Evolutionary conservation across 495 filamentous ascomycete genomes (phyloP).

Genomic region (Daldinia childiae): DNA sequence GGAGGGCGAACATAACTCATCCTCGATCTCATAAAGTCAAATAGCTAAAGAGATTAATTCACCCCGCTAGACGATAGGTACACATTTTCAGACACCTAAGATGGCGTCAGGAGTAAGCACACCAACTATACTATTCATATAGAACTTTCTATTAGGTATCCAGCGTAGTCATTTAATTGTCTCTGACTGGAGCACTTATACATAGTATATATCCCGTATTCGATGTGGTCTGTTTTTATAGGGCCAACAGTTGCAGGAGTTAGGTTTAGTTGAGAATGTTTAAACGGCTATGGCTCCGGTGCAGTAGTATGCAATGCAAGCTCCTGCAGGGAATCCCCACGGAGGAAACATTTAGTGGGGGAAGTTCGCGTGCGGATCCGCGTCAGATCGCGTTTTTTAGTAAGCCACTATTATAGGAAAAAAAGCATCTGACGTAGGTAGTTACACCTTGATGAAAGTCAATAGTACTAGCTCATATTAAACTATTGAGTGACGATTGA

Average conservation of each 20-base stretch:
- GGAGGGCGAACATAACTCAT: conserved; percentile 48
- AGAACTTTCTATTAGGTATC: conserved; percentile 3
- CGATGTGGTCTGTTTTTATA: conserved; percentile 7
- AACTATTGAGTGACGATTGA: conserved; percentile 1
- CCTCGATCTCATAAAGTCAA: conserved; percentile 26
- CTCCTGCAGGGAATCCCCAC: conserved; percentile 4
- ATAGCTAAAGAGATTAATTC: background rate
- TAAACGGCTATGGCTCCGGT: background rate
- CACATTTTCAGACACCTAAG: background rate
- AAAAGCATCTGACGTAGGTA: conserved; percentile 30
- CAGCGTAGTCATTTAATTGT: background rate
- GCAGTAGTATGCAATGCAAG: background rate
- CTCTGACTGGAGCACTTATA: background rate
- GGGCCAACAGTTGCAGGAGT: conserved; percentile 5
- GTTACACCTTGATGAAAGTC: conserved; percentile 10
- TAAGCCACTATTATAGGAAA: conserved; percentile 27
- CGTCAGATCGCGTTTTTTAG: conserved; percentile 34
- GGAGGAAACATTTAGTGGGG: conserved; percentile 32
- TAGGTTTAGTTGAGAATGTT: background rate
- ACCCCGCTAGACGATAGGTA: background rate
- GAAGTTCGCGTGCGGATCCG: conserved; percentile 30
- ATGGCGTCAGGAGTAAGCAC: background rate
- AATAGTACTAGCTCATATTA: conserved; percentile 22
- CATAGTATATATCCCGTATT: background rate
- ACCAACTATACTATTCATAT: background rate